Evolutionary conservation across 129 eudicot genomes (phyloP).

Genomic region (Kitagawia praeruptora): DNA sequence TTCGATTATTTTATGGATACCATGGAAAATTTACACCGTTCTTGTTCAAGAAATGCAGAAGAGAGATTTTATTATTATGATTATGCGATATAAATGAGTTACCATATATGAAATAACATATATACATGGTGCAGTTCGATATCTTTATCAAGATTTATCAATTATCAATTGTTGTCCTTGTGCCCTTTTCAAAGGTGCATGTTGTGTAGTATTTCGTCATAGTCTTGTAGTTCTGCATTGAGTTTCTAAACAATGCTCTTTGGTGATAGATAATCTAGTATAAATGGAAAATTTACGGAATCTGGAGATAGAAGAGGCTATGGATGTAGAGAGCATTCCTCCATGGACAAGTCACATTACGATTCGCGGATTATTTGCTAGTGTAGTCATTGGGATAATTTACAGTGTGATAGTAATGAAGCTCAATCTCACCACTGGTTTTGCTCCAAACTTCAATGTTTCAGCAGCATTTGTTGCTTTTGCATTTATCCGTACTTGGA

Average conservation of each 20-base stretch:
- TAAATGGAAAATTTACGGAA: neutral
- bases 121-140: neutral
- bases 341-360: slow-evolving; percentile 92
- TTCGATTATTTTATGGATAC: neutral
- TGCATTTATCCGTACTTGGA: slow-evolving; percentile 67
- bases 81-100: neutral
- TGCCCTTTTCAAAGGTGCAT: neutral
- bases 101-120: neutral
- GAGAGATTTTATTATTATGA: too few relatives aligned
- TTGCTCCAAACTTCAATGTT: slow-evolving; percentile 82
- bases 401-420: slow-evolving; percentile 87
- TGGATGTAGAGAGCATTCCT: slow-evolving; percentile 34
- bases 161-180: neutral
- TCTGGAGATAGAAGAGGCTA: slow-evolving; percentile 10
- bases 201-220: neutral
- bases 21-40: neutral
- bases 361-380: slow-evolving; percentile 59
- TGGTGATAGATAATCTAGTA: neutral
- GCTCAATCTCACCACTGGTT: slow-evolving; percentile 83
- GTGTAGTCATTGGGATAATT: slow-evolving; percentile 60
- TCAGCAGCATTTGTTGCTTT: slow-evolving; percentile 93
- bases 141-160: neutral
- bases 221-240: neutral
- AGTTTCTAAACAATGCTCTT: neutral
- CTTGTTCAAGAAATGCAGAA: neutral